Base-by-base conservation (phyloP, 495 filamentous ascomycete genomes). In the Daldinia caldariorum region DNA sequence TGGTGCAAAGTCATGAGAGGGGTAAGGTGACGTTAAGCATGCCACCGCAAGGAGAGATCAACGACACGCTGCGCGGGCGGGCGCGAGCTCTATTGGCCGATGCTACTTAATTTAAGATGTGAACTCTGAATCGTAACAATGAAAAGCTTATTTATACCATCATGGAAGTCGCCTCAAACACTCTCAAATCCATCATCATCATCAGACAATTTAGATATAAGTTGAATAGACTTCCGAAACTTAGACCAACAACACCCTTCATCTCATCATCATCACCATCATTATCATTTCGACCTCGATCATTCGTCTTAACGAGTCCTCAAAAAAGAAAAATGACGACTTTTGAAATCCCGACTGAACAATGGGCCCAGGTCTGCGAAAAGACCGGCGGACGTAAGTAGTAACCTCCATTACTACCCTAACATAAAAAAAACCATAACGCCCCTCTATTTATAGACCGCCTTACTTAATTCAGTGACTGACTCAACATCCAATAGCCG, bases 311-410 rank as follows among this genome's bases (percentile, higher is more conserved):
- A 2, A 18, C 32, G 0, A 16, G 5, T 41, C 13, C 54, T 20
- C 50, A 22, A 35, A 57, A 29, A 66, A 20, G 47, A 61, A 79
- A 10, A 57, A 82, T 81, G 77, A 47, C 73, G 41, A 37, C 54
- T 20, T 61, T 65, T 50, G 61, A 81, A 70, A 78, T 97, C 72
- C 93, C 93, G 35, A 85, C 84, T 35, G 88, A 86, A 75, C 94
- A 97, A 83, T 92, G 88, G 92, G 94, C 94, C 8, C 91, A 94
- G 79, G 91, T 97, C 60, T 85, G 92, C 69, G 90, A 96, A 77
- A 85, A 91, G 80, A 85, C 84, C 34, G 91, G 91, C 67, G 90
- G 89, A 16, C 91, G 84, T 86, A 77, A 74, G 84, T 75, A 12
- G 26, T 26, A 47, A 1, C 18, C 2, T n/a, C 12, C n/a, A 41